Conservation (phyloP, 805 yeast genomes). For the Wickerhamiella brachini region DNA sequence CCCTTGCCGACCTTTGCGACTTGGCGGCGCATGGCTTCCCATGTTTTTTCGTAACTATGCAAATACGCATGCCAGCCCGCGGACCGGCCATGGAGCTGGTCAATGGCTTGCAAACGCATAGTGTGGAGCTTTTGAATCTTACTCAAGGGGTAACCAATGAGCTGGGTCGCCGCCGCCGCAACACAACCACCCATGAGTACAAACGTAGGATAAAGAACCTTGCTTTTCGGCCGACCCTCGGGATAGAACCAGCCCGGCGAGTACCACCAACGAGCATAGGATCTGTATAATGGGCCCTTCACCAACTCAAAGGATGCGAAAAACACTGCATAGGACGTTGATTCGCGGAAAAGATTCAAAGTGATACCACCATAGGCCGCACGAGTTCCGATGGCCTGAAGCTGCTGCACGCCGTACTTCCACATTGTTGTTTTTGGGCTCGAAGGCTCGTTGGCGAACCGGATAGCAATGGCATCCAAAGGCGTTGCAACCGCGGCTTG, state of each 20-base stretch:
- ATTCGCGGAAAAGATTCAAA: slow-evolving; percentile 66
- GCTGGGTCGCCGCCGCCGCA: slow-evolving; percentile 65
- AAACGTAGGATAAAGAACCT: slow-evolving; percentile 50
- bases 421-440: slow-evolving; percentile 59
- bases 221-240: slow-evolving; percentile 22
- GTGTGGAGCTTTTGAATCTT: slow-evolving; percentile 71
- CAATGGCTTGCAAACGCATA: slow-evolving; percentile 67
- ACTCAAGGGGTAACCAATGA: slow-evolving; percentile 70
- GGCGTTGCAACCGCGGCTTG: slow-evolving; percentile 93
- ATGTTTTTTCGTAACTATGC: slow-evolving; percentile 66
- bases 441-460: slow-evolving; percentile 35
- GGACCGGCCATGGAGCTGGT: slow-evolving; percentile 34
- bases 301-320: slow-evolving; percentile 69
- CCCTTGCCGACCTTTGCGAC: slow-evolving; percentile 41
- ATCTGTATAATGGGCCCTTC: slow-evolving; percentile 35
- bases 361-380: slow-evolving; percentile 87
- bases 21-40: slow-evolving; percentile 38
- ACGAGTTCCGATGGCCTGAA: slow-evolving; percentile 57
- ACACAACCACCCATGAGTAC: slow-evolving; percentile 74
- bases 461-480: slow-evolving; percentile 74
- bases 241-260: slow-evolving; percentile 18
- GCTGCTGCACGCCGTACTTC: slow-evolving; percentile 56
- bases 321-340: slow-evolving; percentile 68
- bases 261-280: slow-evolving; percentile 20
- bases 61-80: slow-evolving; percentile 37